Evolutionary conservation across 495 filamentous ascomycete species (phyloP).

Genomic region (Tuber microsphaerosporum): DNA sequence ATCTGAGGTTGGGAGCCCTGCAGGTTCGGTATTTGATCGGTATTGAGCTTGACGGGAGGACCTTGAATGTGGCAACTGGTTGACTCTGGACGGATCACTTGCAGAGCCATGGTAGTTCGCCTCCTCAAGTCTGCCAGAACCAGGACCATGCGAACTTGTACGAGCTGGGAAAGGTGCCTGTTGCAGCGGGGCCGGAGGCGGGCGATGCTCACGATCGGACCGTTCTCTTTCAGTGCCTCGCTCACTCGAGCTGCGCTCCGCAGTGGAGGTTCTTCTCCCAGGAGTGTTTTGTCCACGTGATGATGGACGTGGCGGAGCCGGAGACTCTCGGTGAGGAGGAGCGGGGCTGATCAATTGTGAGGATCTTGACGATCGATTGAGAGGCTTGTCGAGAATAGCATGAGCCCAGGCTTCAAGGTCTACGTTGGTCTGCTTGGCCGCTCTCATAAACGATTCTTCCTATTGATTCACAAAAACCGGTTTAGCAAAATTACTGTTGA

Average conservation of each 20-base stretch:
- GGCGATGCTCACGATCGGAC: slow-evolving; percentile 17
- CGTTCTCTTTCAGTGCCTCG: slow-evolving; percentile 28
- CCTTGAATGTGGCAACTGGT: slow-evolving; percentile 11
- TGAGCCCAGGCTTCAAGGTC: slow-evolving; percentile 41
- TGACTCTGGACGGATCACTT: slow-evolving; percentile 6
- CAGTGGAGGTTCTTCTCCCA: slow-evolving; percentile 23
- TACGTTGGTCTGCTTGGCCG: slow-evolving; percentile 40
- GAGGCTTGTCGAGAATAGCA: slow-evolving; percentile 34
- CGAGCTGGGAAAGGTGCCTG: slow-evolving; percentile 19
- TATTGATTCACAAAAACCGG: slow-evolving; percentile 10
- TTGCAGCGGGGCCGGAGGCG: slow-evolving; percentile 9
- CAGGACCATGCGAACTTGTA: slow-evolving; percentile 22
- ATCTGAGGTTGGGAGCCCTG: slow-evolving; percentile 9
- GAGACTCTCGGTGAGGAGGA: slow-evolving; percentile 29
- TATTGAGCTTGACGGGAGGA: slow-evolving; percentile 11
- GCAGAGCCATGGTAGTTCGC: slow-evolving; percentile 13
- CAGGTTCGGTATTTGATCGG: slow-evolving; percentile 1
- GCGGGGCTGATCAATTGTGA: slow-evolving; percentile 35
- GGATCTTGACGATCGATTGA: slow-evolving; percentile 31
- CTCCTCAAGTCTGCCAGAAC: not conserved
- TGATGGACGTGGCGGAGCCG: slow-evolving; percentile 26
- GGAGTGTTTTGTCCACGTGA: slow-evolving; percentile 30
- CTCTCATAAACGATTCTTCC: slow-evolving; percentile 41
- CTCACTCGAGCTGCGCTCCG: slow-evolving; percentile 19
- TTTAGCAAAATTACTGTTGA: slow-evolving; percentile 43